A percentile compares a stretch with the other conserved stretches of the same genome.
These are phyloP conservation scores for Paracamarosporium sp. DNA, from an alignment of 2,329 filamentous ascomycete species.

Conservation along the genomic window DNA sequence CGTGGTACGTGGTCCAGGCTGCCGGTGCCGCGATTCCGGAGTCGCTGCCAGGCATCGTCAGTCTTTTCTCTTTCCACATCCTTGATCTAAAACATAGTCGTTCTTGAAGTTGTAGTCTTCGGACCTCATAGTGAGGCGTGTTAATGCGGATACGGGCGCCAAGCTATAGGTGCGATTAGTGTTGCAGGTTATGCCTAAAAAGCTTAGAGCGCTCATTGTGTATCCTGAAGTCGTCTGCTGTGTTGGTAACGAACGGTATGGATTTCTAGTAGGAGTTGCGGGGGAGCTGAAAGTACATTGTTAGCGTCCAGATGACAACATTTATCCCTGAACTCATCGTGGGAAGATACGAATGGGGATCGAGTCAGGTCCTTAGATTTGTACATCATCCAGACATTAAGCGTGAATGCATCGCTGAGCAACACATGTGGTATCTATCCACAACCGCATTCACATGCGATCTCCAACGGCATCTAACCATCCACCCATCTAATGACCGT, in stretches of 20 bases:
- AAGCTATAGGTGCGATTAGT: neutral
- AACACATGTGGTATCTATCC: slow-evolving; percentile 2
- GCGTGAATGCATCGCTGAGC: slow-evolving; percentile 3
- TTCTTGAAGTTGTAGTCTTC: neutral
- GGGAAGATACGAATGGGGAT: neutral
- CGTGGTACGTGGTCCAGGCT: neutral
- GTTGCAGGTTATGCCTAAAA: neutral
- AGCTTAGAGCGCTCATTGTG: neutral
- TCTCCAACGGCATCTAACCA: neutral
- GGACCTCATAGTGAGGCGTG: neutral
- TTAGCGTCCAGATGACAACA: neutral
- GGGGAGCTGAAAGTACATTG: neutral
- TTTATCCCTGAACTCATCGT: neutral
- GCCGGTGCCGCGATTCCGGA: neutral
- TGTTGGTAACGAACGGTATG: neutral
- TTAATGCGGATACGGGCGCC: neutral
- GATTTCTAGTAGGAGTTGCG: neutral
- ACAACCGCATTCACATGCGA: neutral
- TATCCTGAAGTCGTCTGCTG: neutral
- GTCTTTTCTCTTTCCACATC: neutral
- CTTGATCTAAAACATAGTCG: neutral
- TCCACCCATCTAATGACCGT: slow-evolving; percentile 69
- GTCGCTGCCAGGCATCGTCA: neutral
- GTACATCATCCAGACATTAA: slow-evolving; percentile 5
- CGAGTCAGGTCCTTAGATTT: neutral